Percentiles rank a stretch among this genome's conserved stretches.
phyloP scores from a whole-genome alignment of 2,329 filamentous ascomycete species.

The Thielaviopsis populi region DNA sequence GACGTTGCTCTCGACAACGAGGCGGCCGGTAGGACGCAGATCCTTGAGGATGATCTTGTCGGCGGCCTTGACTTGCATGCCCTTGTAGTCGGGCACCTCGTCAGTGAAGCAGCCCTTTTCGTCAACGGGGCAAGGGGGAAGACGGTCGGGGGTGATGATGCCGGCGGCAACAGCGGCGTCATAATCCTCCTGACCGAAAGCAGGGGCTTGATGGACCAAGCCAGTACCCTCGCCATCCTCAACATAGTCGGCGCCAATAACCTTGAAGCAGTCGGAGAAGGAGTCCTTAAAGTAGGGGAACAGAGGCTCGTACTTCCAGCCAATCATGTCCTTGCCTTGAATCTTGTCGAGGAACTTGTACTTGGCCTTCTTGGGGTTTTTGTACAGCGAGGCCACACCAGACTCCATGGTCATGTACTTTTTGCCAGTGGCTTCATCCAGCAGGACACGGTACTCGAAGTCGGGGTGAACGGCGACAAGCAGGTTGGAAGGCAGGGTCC shows the following conservation, averaged over 20 bases:
- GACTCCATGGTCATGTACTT: conserved; percentile 56
- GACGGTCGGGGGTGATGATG: conserved; percentile 45
- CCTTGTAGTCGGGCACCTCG: conserved; percentile 21
- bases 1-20: conserved; percentile 20
- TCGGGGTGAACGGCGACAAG: conserved; percentile 58
- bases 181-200: conserved; percentile 68
- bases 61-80: conserved; percentile 21
- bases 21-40: conserved; percentile 19
- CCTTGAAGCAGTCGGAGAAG: conserved; percentile 54
- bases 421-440: conserved; percentile 49
- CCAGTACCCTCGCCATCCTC: conserved; percentile 59
- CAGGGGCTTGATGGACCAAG: conserved; percentile 59
- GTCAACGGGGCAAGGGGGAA: conserved; percentile 57
- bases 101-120: conserved; percentile 27
- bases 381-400: conserved; percentile 54
- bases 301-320: conserved; percentile 56
- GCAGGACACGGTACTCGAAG: conserved; percentile 64
- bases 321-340: conserved; percentile 52
- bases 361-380: conserved; percentile 63
- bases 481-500: conserved; percentile 67
- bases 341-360: conserved; percentile 53
- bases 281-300: conserved; percentile 58
- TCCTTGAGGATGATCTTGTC: conserved; percentile 22
- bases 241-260: conserved; percentile 55
- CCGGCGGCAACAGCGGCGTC: conserved; percentile 48